phyloP scores from a whole-genome alignment of 768 basidiomycete species.

The Coprinellus aureogranulatus region DNA sequence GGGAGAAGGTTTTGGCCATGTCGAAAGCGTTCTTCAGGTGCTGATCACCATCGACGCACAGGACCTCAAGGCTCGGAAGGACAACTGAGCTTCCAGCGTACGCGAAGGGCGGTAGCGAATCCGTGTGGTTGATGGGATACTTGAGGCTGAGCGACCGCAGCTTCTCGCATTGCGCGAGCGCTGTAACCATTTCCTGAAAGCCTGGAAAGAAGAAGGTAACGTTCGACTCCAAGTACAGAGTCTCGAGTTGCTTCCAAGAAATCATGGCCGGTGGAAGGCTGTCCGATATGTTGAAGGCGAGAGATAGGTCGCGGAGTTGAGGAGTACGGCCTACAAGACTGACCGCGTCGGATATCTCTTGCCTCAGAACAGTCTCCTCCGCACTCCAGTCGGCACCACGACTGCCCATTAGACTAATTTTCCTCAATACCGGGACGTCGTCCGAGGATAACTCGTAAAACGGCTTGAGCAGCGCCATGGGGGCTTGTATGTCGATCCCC shows the following conservation, averaged over 20 bases:
- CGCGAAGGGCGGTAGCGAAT: not conserved
- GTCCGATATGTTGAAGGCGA: not conserved
- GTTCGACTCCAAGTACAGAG: not conserved
- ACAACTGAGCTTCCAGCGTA: not conserved
- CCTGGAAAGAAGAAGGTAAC: not conserved
- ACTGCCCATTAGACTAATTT: not conserved
- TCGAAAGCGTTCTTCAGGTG: not conserved
- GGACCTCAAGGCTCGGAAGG: not conserved
- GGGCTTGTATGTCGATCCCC: conserved; percentile 24
- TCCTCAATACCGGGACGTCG: not conserved
- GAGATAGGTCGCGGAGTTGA: not conserved
- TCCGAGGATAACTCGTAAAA: not conserved
- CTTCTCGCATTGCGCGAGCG: not conserved
- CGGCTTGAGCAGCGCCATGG: conserved; percentile 25
- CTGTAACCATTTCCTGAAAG: not conserved
- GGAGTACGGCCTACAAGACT: not conserved
- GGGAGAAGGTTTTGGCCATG: not conserved
- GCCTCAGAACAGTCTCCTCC: not conserved
- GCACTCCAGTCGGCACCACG: not conserved
- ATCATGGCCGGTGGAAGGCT: not conserved
- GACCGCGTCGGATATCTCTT: not conserved
- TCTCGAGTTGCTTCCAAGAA: not conserved
- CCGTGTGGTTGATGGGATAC: not conserved
- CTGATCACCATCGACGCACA: not conserved
- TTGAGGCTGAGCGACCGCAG: not conserved